Percentiles rank a stretch among this genome's conserved stretches.
Conservation (phyloP, 2,329 filamentous ascomycete species). For the Colletotrichum scovillei region DNA sequence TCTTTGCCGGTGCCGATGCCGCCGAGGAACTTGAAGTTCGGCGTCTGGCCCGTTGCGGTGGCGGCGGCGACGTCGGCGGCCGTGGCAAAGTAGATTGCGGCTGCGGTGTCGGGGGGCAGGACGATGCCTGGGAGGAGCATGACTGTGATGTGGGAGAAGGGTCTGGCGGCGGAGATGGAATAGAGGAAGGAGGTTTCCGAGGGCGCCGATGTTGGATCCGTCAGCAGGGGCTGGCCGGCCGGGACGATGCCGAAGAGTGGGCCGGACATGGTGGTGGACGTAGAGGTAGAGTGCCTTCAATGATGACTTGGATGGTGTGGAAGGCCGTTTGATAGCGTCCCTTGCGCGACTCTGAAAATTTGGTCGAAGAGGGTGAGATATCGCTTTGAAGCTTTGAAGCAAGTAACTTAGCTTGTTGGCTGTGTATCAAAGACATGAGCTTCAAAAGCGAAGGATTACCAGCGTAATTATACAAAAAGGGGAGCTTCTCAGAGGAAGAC, state of each 20-base stretch:
- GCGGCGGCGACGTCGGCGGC: constrained; percentile 52
- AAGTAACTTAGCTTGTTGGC: no score
- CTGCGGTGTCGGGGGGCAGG: constrained; percentile 81
- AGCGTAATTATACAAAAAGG: not conserved
- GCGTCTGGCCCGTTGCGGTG: constrained; percentile 52
- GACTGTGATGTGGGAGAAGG: constrained; percentile 86
- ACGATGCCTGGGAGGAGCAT: constrained; percentile 85
- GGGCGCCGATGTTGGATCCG: constrained; percentile 62
- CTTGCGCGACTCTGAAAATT: no score
- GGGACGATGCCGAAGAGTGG: constrained; percentile 71
- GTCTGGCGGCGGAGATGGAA: constrained; percentile 55
- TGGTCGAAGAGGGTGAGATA: no score
- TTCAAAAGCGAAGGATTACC: not conserved
- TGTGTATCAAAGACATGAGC: no score
- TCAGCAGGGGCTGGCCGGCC: constrained; percentile 68
- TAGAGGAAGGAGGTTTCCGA: constrained; percentile 68
- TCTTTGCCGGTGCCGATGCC: constrained; percentile 92
- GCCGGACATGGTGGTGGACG: constrained; percentile 49
- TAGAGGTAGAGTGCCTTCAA: not conserved
- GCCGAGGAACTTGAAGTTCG: constrained; percentile 85
- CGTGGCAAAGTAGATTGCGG: constrained; percentile 87
- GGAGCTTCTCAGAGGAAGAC: not conserved
- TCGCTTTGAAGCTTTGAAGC: no score
- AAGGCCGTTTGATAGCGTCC: no score
- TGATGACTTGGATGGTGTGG: no score